Base-by-base conservation (phyloP, 2,329 filamentous ascomycete species). In the Neofusicoccum sp. region DNA sequence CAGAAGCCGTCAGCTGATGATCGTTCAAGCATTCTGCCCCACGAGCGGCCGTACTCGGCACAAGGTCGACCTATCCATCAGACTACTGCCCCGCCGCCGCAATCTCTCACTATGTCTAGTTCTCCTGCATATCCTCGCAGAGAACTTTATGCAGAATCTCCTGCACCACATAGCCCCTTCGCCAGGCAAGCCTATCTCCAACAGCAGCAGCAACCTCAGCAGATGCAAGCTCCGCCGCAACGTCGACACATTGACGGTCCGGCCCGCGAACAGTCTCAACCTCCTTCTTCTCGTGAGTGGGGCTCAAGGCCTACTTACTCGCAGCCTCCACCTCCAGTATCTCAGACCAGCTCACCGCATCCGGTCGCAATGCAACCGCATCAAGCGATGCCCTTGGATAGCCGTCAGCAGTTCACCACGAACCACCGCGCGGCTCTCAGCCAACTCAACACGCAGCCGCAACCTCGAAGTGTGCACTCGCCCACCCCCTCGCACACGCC, bases 361-460 rank as follows among this genome's bases (percentile, higher is more conserved):
- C 60, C 60, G 28, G 31, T 11, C 31, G 33, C 60, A 9, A 16
- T 56, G 16, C 49, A 62, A 41, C 39, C 39, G 9, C 60, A 56
- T n/a, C 31, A 36, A 28, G 31, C 60, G 3, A 3, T 62, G 1
- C 12, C 48, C 3, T 37, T 62, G 14, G 60, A 62, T 7, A 39
- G 60, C 5, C 48, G 41, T 31, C 60, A 56, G 28, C 60, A 54
- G 49, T 62, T 56, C 22, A 1, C 39, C 14, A 14, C 41, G 28
- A 54, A 54, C 9, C 60, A 62, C 14, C 49, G 60, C 12, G 60
- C 60, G 14, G 49, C 60, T 47, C 49, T 62, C 34, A 41, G 48
- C 22, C 60, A 62, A n/a, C n/a, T 62, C 39, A 62, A 62, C 49
- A 52, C 47, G 11, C 50, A 56, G n/a, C n/a, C 37, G n/a, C 60